Base-by-base conservation (phyloP, 2,329 filamentous ascomycete genomes). In the Bimuria novae-zelandiae region DNA sequence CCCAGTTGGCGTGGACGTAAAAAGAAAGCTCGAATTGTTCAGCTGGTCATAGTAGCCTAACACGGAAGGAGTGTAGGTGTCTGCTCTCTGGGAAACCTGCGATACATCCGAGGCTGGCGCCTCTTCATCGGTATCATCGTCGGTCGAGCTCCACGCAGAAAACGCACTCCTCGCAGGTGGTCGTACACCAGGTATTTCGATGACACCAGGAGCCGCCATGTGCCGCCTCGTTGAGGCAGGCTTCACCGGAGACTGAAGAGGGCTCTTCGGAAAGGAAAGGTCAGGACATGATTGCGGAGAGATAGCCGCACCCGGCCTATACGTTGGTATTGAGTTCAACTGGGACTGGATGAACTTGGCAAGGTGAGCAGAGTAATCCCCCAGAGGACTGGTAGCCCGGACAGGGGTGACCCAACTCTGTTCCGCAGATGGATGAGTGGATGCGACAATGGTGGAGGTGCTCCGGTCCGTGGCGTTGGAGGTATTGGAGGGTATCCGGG, bases 61-160 rank as follows among this genome's bases (percentile, higher is more conserved):
- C 3, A 72, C 58, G 7, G 68, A 72, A 8, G 68, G 61, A 19
- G 70, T 66, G 27, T 65, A 61, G 16, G 54, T 63, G 42, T 61
- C 65, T 1, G 48, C 44, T 33, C 58, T 65, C 2, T 33, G 49
- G 14, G 52, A 42, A 11, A 32, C 37, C 14, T 29, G 36, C 7
- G 59, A 37, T 4, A 42, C 22, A 12, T 59, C 57, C 5, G 64
- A 60, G 2, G 67, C 23, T 17, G 54, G 54, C 12, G 59, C 36
- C 19, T 72, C 70, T 17, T 67, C 66, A 30, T 65, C 64, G 7
- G 56, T 63, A 5, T 67, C 69, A 17, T 67, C 66, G 29, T 65
- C 64, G 7, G 70, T 65, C 3, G 71, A 72, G 53, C 71, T 74
- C 71, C 71, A 74, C 1, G 62, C 70, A 11, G 71, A 74, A 47